These are phyloP conservation scores for Podospora fimiseda DNA, from an alignment of 495 filamentous ascomycete genomes.

Conservation along the genomic window DNA sequence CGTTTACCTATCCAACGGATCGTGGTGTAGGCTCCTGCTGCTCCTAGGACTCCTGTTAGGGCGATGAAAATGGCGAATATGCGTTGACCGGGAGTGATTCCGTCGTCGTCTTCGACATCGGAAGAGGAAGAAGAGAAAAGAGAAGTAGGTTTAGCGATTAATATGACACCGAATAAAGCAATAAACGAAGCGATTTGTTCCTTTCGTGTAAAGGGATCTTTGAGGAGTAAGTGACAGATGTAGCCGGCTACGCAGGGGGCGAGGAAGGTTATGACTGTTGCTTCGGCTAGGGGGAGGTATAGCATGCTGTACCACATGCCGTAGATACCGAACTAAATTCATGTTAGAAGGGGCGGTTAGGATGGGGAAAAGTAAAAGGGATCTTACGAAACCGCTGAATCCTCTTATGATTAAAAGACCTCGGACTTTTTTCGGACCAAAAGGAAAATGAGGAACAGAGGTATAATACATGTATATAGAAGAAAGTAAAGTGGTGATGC, in stretches of 20 bases:
- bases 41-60: slow-evolving; percentile 74
- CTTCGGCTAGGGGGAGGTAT: slow-evolving; percentile 84
- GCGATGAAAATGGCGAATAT: slow-evolving; percentile 66
- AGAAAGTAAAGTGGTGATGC: slow-evolving; percentile 62
- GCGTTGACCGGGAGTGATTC: slow-evolving; percentile 58
- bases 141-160: slow-evolving; percentile 73
- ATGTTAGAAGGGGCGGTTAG: not conserved
- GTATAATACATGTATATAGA: slow-evolving; percentile 70
- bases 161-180: slow-evolving; percentile 71
- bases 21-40: slow-evolving; percentile 67
- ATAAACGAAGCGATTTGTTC: slow-evolving; percentile 73
- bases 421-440: slow-evolving; percentile 61
- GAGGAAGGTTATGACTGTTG: slow-evolving; percentile 89
- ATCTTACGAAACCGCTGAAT: slow-evolving; percentile 58
- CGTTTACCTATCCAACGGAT: slow-evolving; percentile 81
- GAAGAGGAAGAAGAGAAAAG: slow-evolving; percentile 35
- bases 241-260: slow-evolving; percentile 78
- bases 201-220: slow-evolving; percentile 69
- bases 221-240: slow-evolving; percentile 67
- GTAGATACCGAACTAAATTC: slow-evolving; percentile 60
- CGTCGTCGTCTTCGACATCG: slow-evolving; percentile 21
- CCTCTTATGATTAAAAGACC: slow-evolving; percentile 63
- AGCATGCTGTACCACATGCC: slow-evolving; percentile 58
- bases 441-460: slow-evolving; percentile 59
- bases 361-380: slow-evolving; percentile 12